Percentiles rank a stretch among this genome's conserved stretches.
Evolutionary conservation across 352 stramenopile species (phyloP).

Genomic region (Hyaloperonospora brassicae): DNA sequence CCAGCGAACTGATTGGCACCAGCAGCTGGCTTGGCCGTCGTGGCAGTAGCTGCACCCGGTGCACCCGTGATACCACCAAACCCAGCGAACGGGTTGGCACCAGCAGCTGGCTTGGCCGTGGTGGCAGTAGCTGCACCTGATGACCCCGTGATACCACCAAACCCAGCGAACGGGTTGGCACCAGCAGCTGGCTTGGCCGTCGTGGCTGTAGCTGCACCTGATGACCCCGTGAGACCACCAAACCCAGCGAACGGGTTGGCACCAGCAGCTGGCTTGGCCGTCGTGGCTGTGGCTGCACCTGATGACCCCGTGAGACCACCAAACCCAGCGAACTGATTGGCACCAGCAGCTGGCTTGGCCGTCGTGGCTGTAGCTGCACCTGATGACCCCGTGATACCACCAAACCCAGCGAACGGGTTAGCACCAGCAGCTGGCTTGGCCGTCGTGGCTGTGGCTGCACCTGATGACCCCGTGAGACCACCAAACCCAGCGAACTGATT

Average conservation of each 20-base stretch:
- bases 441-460: constrained; percentile 3
- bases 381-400: constrained; percentile 29
- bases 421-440: neutral
- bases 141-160: neutral
- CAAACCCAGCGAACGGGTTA: neutral
- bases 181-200: constrained; percentile 12
- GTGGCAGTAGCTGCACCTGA: constrained; percentile 4
- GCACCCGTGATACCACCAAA: constrained; percentile 28
- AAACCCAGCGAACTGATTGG: neutral
- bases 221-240: no score
- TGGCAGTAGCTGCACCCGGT: constrained; percentile 4
- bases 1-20: neutral
- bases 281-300: constrained; percentile 3
- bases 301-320: constrained; percentile 29
- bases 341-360: neutral
- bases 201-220: constrained; percentile 2
- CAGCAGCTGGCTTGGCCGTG: neutral
- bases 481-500: neutral
- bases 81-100: neutral
- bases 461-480: constrained; percentile 30
- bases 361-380: constrained; percentile 5
- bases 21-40: constrained; percentile 1
- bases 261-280: neutral
- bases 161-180: constrained; percentile 50
- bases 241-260: neutral